These are phyloP conservation scores for Pseudogymnoascus sp. DNA, from an alignment of 2,329 filamentous ascomycete genomes.

Conservation along the genomic window DNA sequence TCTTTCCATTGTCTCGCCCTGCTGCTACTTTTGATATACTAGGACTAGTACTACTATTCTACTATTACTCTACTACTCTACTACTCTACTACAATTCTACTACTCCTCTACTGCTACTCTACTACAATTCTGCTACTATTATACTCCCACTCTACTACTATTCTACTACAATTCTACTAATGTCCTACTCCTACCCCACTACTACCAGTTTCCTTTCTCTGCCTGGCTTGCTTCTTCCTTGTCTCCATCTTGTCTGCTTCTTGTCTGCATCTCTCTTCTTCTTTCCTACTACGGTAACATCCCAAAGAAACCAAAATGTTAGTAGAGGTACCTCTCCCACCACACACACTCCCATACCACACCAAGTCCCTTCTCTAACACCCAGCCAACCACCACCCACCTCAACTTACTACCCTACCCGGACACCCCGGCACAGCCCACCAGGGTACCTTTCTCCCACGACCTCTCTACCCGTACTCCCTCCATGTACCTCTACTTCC, in stretches of 20 bases:
- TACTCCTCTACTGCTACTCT: not conserved
- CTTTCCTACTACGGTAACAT: not conserved
- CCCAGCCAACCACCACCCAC: too few species aligned
- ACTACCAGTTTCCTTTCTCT: not conserved
- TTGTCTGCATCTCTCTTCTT: not conserved
- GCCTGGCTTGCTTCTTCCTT: not conserved
- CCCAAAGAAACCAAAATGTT: not conserved
- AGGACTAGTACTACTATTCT: not conserved
- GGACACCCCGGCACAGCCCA: constrained; percentile 4
- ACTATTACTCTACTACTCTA: not conserved
- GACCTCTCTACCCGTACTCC: not conserved
- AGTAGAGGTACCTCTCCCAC: not conserved
- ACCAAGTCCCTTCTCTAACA: not conserved
- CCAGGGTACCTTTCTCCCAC: not conserved
- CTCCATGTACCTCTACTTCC: not conserved
- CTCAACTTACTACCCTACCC: not conserved
- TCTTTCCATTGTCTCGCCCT: not conserved
- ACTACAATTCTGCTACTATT: not conserved
- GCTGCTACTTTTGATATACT: not conserved
- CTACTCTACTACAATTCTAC: not conserved
- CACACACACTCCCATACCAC: not conserved
- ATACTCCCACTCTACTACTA: too few species aligned
- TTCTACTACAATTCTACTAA: not conserved
- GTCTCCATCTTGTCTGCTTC: not conserved
- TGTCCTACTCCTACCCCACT: too few species aligned